Conservation (phyloP, 495 filamentous ascomycete species). For the Aspergillus sparsus region DNA sequence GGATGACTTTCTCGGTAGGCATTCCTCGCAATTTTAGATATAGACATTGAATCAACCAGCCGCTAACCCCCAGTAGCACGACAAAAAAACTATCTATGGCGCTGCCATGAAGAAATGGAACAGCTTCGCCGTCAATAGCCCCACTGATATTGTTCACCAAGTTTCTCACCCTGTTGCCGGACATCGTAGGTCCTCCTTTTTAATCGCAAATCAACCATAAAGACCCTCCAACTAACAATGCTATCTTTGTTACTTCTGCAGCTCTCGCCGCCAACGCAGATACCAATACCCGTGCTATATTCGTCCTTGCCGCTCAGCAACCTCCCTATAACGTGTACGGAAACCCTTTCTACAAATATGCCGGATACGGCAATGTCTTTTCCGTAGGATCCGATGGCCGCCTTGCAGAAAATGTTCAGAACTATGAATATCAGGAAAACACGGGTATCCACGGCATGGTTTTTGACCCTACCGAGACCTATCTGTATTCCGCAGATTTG, state of each 20-base stretch:
- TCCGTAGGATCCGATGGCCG: conserved; percentile 61
- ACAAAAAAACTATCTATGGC: conserved; percentile 81
- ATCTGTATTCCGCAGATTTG: conserved; percentile 84
- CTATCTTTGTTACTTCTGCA: conserved; percentile 29
- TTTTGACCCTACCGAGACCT: conserved; percentile 80
- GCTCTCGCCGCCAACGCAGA: conserved; percentile 65
- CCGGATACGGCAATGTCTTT: conserved; percentile 78
- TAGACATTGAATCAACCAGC: neutral
- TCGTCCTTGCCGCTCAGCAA: conserved; percentile 73
- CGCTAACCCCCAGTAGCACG: conserved; percentile 51
- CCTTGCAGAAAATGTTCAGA: conserved; percentile 70
- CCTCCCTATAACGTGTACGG: conserved; percentile 79
- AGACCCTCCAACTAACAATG: neutral
- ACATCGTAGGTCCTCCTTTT: conserved; percentile 48
- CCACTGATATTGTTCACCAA: conserved; percentile 76
- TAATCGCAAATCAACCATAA: neutral
- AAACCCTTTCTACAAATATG: conserved; percentile 85
- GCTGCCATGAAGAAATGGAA: conserved; percentile 89
- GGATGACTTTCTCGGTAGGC: conserved; percentile 83
- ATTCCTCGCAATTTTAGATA: neutral
- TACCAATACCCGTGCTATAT: conserved; percentile 83
- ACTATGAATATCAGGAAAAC: conserved; percentile 71
- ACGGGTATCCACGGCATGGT: conserved; percentile 88
- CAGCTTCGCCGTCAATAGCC: conserved; percentile 72
- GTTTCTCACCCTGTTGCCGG: conserved; percentile 69